These are phyloP conservation scores for Cordia subcordata DNA, from an alignment of 257 asterid species.

Conservation along the genomic window DNA sequence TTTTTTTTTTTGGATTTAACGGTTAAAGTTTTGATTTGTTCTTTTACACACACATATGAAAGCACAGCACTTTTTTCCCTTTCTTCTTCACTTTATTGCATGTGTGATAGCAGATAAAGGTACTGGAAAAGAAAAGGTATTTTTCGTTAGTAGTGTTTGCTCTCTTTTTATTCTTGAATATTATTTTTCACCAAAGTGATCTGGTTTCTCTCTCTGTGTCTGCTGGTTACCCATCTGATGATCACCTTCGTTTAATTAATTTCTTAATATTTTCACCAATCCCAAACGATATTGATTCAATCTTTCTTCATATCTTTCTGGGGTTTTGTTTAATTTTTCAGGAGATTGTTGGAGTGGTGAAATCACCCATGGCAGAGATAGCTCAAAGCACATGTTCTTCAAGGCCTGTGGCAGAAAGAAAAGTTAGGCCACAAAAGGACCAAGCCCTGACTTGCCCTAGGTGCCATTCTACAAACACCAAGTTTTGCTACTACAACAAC, in stretches of 20 bases:
- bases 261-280: constrained; percentile 9
- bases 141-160: constrained; percentile 16
- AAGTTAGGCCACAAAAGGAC: constrained; percentile 56
- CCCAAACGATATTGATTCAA: constrained; percentile 10
- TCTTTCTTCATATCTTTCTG: background rate
- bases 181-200: constrained; percentile 11
- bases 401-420: constrained; percentile 30
- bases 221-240: background rate
- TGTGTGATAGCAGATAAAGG: constrained; percentile 20
- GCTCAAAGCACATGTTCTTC: constrained; percentile 34
- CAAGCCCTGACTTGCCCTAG: constrained; percentile 62
- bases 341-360: constrained; percentile 51
- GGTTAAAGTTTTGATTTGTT: background rate
- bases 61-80: constrained; percentile 20
- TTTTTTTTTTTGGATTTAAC: background rate
- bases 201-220: background rate
- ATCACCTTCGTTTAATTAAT: no score
- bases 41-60: constrained; percentile 18
- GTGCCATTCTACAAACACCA: constrained; percentile 68
- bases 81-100: constrained; percentile 20
- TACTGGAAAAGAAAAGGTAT: constrained; percentile 10
- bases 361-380: constrained; percentile 35
- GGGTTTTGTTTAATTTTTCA: constrained; percentile 12
- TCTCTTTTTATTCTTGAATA: constrained; percentile 4
- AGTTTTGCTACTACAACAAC: constrained; percentile 80